These are phyloP conservation scores for Agaricales sp. DNA, from an alignment of 1,284 basidiomycete genomes.

Conservation along the genomic window DNA sequence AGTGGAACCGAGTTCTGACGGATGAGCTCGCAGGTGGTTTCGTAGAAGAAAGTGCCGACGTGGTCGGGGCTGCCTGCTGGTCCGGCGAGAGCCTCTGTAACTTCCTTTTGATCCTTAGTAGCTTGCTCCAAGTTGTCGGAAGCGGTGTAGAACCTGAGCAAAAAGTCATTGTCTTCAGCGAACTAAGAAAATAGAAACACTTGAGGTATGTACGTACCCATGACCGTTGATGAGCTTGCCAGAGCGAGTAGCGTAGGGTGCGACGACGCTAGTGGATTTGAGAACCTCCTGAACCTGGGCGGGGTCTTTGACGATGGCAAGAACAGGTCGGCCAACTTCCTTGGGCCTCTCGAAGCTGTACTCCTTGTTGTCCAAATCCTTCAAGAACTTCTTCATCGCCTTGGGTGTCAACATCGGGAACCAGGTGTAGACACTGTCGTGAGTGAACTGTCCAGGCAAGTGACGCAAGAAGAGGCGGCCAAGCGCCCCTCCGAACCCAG, in stretches of 20 bases:
- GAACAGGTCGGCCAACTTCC: slow-evolving; percentile 41
- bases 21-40: slow-evolving; percentile 49
- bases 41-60: slow-evolving; percentile 49
- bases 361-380: slow-evolving; percentile 41
- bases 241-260: slow-evolving; percentile 39
- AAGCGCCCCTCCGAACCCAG: slow-evolving; percentile 66
- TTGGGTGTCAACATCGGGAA: slow-evolving; percentile 78
- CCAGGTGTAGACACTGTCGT: slow-evolving; percentile 71
- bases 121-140: slow-evolving; percentile 24
- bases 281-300: slow-evolving; percentile 43
- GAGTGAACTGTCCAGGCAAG: slow-evolving; percentile 58
- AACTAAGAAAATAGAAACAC: not conserved
- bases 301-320: slow-evolving; percentile 33
- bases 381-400: slow-evolving; percentile 50
- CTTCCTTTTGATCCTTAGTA: slow-evolving; percentile 35
- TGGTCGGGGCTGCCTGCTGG: slow-evolving; percentile 35
- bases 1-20: slow-evolving; percentile 38
- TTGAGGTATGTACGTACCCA: slow-evolving; percentile 32
- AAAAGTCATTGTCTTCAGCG: slow-evolving; percentile 27
- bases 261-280: slow-evolving; percentile 33
- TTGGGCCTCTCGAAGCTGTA: slow-evolving; percentile 66
- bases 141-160: slow-evolving; percentile 47
- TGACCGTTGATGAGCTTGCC: slow-evolving; percentile 40
- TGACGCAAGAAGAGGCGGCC: slow-evolving; percentile 65
- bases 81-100: slow-evolving; percentile 36